A percentile compares a stretch with the other conserved stretches of the same genome.
These are phyloP conservation scores for Colletotrichum noveboracense DNA, from an alignment of 2,329 filamentous ascomycete genomes.

Conservation along the genomic window DNA sequence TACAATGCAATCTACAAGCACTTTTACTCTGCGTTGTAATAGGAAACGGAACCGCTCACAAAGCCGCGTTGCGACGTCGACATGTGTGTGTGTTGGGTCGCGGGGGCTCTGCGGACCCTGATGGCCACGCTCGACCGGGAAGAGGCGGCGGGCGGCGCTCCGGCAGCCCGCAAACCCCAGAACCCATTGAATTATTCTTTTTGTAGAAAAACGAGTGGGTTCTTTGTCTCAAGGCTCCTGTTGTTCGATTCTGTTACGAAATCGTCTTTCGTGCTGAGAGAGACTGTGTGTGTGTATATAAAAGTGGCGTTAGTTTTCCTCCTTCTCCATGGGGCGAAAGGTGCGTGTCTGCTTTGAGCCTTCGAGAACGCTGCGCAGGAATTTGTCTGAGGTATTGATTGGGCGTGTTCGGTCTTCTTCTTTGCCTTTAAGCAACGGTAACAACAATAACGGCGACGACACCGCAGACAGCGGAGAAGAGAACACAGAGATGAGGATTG, in stretches of 20 bases:
- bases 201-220: not conserved
- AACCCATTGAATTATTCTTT: not conserved
- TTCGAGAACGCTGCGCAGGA: not conserved
- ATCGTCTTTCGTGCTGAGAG: not conserved
- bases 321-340: not conserved
- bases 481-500: not conserved
- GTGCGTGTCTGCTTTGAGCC: not conserved
- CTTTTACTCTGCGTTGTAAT: not conserved
- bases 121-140: not conserved
- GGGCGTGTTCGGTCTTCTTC: not conserved
- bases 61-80: not conserved
- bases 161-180: not conserved
- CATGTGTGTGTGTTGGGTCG: not conserved
- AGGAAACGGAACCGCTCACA: not conserved
- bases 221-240: not conserved
- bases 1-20: not conserved
- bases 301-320: not conserved
- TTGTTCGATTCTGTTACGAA: not conserved
- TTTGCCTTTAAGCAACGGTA: not conserved
- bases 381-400: not conserved
- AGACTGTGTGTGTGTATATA: not conserved
- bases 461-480: not conserved
- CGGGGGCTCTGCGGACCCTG: slow-evolving; percentile 2
- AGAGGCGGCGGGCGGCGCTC: not conserved
- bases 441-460: not conserved